Evolutionary conservation across 2,329 filamentous ascomycete genomes (phyloP).

Genomic region (Fusarium nelsonii): DNA sequence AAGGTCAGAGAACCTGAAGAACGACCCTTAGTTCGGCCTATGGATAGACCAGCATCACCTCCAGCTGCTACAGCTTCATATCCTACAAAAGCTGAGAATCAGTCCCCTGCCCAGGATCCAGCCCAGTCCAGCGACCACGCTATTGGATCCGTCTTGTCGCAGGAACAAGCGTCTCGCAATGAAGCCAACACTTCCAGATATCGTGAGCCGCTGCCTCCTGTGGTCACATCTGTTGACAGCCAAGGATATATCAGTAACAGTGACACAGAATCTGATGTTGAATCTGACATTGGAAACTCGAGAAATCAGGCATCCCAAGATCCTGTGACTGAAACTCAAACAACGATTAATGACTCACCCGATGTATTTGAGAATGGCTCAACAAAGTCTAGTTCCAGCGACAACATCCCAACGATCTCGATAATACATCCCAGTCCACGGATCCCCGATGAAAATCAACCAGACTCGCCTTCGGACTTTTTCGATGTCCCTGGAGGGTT

Average conservation of each 20-base stretch:
- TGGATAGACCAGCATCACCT: constrained; percentile 53
- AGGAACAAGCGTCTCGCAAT: constrained; percentile 66
- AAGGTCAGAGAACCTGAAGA: constrained; percentile 67
- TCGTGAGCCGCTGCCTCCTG: constrained; percentile 75
- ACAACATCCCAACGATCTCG: constrained; percentile 58
- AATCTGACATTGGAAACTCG: constrained; percentile 32
- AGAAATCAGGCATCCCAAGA: constrained; percentile 1
- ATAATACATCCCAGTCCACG: constrained; percentile 60
- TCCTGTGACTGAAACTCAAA: constrained; percentile 2
- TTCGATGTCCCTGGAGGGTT: constrained; percentile 72
- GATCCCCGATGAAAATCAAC: constrained; percentile 33
- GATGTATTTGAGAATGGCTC: not conserved
- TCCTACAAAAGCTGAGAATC: constrained; percentile 48
- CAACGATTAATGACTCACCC: not conserved
- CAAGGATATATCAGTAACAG: constrained; percentile 73
- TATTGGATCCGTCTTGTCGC: constrained; percentile 66
- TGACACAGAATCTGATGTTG: constrained; percentile 51
- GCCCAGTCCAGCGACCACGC: constrained; percentile 71
- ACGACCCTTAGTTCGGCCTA: constrained; percentile 68
- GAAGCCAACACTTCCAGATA: constrained; percentile 68
- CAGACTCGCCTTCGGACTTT: constrained; percentile 50
- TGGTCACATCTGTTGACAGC: constrained; percentile 77
- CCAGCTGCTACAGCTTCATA: constrained; percentile 14
- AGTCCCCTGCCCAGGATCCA: constrained; percentile 40
- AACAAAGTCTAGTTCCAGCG: constrained; percentile 11